Conservation (phyloP, 768 basidiomycete genomes). For the Albatrellus ellisii region DNA sequence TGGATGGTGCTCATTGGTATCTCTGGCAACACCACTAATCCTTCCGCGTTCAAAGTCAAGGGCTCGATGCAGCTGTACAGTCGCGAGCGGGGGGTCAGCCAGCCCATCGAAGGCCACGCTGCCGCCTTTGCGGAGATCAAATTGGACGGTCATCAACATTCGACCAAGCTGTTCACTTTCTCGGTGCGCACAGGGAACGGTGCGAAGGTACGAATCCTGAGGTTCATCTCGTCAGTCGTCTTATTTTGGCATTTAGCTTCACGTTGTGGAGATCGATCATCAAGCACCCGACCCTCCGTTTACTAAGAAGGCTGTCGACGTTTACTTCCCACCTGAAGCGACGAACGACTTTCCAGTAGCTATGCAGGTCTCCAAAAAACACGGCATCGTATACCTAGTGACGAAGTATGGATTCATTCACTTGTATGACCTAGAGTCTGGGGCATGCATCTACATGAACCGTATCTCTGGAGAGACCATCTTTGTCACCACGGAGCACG, state of each 20-base stretch:
- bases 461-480: constrained; percentile 99
- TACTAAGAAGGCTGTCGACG: constrained; percentile 95
- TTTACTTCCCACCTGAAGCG: constrained; percentile 98
- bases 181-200: constrained; percentile 94
- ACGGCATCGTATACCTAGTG: constrained; percentile 93
- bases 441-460: constrained; percentile 99
- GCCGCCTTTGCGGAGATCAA: constrained; percentile 91
- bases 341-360: constrained; percentile 98
- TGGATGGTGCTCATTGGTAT: constrained; percentile 98
- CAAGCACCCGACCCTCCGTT: constrained; percentile 85
- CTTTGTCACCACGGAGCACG: constrained; percentile 96
- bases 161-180: constrained; percentile 90
- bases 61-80: constrained; percentile 97
- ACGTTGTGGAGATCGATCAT: constrained; percentile 98
- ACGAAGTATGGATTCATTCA: constrained; percentile 99
- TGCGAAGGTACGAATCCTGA: constrained; percentile 62
- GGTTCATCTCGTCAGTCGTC: background rate
- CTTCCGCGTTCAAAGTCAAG: constrained; percentile 96
- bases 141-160: constrained; percentile 73
- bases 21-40: constrained; percentile 82
- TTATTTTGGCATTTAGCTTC: constrained; percentile 44
- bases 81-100: constrained; percentile 82
- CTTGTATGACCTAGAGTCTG: constrained; percentile 94
- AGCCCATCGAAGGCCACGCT: constrained; percentile 97
- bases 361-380: constrained; percentile 96